phyloP scores from a whole-genome alignment of 768 basidiomycete species.

The Cystobasidium onofrii region DNA sequence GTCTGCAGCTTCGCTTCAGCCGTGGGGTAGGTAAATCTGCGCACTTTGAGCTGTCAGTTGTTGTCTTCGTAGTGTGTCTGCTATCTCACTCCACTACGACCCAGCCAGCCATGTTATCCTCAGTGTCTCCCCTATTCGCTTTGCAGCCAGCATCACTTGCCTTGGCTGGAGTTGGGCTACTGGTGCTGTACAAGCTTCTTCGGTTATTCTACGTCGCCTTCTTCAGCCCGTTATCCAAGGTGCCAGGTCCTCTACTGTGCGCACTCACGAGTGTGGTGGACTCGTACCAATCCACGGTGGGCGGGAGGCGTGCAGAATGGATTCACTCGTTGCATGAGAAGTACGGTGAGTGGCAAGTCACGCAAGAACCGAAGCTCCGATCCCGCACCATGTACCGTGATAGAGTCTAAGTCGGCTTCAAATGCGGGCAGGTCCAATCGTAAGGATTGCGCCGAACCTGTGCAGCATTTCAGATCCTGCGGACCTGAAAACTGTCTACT shows the following conservation, averaged over 20 bases:
- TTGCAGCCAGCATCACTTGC: neutral
- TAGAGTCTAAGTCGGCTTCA: neutral
- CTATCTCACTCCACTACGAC: no score
- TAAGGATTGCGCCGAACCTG: constrained; percentile 10
- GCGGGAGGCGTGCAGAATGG: constrained; percentile 5
- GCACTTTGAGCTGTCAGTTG: no score
- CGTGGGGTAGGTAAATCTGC: no score
- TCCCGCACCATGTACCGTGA: neutral
- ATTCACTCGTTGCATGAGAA: neutral
- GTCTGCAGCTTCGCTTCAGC: no score
- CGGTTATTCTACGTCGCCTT: neutral
- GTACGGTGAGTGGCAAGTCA: neutral
- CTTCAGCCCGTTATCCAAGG: neutral
- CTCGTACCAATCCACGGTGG: neutral
- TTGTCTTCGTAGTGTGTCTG: no score
- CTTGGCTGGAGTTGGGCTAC: neutral
- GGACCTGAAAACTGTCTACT: neutral
- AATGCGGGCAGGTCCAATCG: neutral
- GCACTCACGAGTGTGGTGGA: neutral
- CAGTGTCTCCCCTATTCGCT: no score
- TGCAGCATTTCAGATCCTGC: neutral
- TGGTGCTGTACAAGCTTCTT: neutral
- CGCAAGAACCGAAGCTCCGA: neutral
- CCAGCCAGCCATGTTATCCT: no score
- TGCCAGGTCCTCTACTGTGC: neutral